Evolutionary conservation across 2,329 filamentous ascomycete species (phyloP).

Genomic region (Beauveria pseudobassiana): DNA sequence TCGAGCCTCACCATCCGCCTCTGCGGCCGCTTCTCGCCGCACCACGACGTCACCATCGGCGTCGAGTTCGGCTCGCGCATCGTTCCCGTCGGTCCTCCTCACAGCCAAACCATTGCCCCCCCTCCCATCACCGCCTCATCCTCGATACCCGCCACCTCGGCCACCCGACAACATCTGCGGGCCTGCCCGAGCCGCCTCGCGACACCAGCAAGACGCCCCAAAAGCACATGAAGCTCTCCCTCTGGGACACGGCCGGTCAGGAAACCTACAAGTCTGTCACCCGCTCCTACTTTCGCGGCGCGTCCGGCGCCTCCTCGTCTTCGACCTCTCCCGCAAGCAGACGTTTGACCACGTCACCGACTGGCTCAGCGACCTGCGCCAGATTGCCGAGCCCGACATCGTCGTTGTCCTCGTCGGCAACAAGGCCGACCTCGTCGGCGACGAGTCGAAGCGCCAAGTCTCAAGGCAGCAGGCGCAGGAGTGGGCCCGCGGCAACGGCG

Average conservation of each 20-base stretch:
- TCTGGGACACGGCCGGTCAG: constrained; percentile 96
- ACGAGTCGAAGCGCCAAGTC: constrained; percentile 61
- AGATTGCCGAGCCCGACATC: constrained; percentile 93
- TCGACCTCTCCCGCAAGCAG: constrained; percentile 79
- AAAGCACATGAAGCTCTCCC: constrained; percentile 83
- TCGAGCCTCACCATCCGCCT: constrained; percentile 89
- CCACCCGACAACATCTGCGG: constrained; percentile 15
- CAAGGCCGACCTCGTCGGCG: constrained; percentile 72
- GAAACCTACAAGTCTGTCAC: constrained; percentile 98
- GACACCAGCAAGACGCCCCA: constrained; percentile 36
- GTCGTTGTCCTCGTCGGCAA: constrained; percentile 93
- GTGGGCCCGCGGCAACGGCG: constrained; percentile 79
- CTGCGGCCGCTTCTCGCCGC: constrained; percentile 86
- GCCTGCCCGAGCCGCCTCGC: constrained; percentile 47
- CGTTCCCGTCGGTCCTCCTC: constrained; percentile 80
- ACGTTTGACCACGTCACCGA: constrained; percentile 85
- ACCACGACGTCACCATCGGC: constrained; percentile 95
- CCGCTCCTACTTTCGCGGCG: constrained; percentile 83
- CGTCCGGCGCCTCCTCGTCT: constrained; percentile 72
- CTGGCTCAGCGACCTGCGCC: constrained; percentile 89
- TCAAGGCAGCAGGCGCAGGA: constrained; percentile 75
- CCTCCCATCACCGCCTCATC: constrained; percentile 10
- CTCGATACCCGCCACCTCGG: constrained; percentile 15
- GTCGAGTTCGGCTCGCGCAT: constrained; percentile 94
- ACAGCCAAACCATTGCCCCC: constrained; percentile 39